Evolutionary conservation across 2,329 filamentous ascomycete species (phyloP).

Genomic region (Ambrosiella cleistominuta): DNA sequence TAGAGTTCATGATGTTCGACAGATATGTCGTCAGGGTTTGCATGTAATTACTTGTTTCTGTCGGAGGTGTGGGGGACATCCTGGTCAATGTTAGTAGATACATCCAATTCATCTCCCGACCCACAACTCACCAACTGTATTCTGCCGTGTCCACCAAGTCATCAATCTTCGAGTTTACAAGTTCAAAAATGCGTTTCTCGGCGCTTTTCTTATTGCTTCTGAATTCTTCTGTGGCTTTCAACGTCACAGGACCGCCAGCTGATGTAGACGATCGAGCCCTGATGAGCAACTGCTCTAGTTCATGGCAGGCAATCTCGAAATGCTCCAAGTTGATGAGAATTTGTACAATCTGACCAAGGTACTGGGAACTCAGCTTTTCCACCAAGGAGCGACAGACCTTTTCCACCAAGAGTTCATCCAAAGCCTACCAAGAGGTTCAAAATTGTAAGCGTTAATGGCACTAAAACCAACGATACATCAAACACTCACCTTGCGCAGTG

Average conservation of each 20-base stretch:
- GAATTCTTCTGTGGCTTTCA: conserved; percentile 76
- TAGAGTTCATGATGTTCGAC: conserved; percentile 91
- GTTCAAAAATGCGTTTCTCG: conserved; percentile 93
- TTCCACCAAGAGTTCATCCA: conserved; percentile 86
- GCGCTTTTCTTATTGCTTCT: conserved; percentile 83
- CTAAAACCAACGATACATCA: not conserved
- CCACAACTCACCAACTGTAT: conserved; percentile 59
- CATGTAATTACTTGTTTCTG: conserved; percentile 82
- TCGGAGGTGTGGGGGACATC: conserved; percentile 38
- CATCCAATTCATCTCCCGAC: too few species aligned
- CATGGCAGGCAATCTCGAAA: conserved; percentile 82
- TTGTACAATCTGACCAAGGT: conserved; percentile 93
- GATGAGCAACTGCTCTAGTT: conserved; percentile 73
- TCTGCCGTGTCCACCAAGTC: conserved; percentile 93
- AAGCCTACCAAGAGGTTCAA: conserved; percentile 34
- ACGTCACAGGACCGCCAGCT: conserved; percentile 59
- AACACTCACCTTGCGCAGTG: conserved; percentile 49
- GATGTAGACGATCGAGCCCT: conserved; percentile 68
- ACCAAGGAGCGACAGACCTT: conserved; percentile 86
- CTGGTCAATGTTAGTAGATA: conserved; percentile 19
- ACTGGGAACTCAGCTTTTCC: conserved; percentile 76
- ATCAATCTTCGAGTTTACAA: conserved; percentile 97
- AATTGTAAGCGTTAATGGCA: not conserved
- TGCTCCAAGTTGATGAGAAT: conserved; percentile 96
- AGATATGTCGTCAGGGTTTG: conserved; percentile 84